These are phyloP conservation scores for Phytophthora aleatoria DNA, from an alignment of 352 stramenopile genomes.

Conservation along the genomic window DNA sequence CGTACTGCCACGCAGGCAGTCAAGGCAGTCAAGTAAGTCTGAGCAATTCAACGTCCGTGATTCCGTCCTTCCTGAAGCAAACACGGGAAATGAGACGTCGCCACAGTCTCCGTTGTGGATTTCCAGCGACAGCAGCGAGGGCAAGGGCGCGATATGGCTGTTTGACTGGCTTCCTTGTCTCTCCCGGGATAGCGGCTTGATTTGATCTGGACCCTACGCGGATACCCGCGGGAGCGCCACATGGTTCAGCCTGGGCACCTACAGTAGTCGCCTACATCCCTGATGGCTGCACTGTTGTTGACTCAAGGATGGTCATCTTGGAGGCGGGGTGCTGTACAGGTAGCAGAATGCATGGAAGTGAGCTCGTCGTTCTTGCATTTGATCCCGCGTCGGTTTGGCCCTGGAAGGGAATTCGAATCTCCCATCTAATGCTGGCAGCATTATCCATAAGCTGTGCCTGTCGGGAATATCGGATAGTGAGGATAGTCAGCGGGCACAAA, in stretches of 20 bases:
- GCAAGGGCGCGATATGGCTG: slow-evolving; percentile 21
- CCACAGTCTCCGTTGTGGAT: slow-evolving; percentile 14
- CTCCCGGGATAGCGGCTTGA: slow-evolving; percentile 16
- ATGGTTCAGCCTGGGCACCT: slow-evolving; percentile 1
- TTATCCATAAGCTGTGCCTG: not conserved
- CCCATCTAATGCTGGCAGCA: slow-evolving; percentile 6
- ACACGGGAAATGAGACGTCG: slow-evolving; percentile 18
- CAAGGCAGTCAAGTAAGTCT: slow-evolving; percentile 1
- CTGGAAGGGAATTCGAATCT: slow-evolving; percentile 1
- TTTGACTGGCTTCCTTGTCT: slow-evolving; percentile 20
- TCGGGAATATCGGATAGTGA: not conserved
- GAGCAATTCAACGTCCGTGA: not conserved
- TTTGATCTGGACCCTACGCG: slow-evolving; percentile 12
- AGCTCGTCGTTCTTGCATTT: too few relatives aligned
- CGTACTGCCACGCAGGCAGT: not conserved
- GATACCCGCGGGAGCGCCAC: slow-evolving; percentile 3
- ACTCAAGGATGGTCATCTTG: slow-evolving; percentile 6
- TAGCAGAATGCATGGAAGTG: not conserved
- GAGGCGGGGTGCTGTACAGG: too few relatives aligned
- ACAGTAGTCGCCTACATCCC: not conserved
- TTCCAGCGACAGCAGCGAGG: slow-evolving; percentile 7
- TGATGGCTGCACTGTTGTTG: slow-evolving; percentile 2
- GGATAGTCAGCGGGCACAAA: not conserved
- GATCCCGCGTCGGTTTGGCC: not conserved
- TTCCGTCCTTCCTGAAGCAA: slow-evolving; percentile 1